Base-by-base conservation (phyloP, 2,329 filamentous ascomycete genomes). In the Verticillium zaregamsianum region DNA sequence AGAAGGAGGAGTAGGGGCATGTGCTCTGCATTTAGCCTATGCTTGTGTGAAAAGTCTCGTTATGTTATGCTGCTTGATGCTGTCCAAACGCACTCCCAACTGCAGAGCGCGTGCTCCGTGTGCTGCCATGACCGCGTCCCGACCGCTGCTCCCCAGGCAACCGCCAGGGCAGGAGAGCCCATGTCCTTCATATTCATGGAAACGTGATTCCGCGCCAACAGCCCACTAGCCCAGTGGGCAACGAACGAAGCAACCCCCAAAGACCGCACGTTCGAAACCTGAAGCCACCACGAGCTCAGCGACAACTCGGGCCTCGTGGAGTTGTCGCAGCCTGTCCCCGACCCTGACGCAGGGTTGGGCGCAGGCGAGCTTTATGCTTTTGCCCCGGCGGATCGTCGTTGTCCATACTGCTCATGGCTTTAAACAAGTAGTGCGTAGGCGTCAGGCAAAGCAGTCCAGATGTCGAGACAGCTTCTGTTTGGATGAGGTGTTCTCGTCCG, bases 1-100 rank as follows among this genome's bases (percentile, higher is more conserved):
- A 89, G 78, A 85, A 59, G n/a, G 58, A 54, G 40, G 39, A 32
- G 25, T 52, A 45, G 33, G n/a, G 17, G 8, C 14, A 7, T 35
- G 9, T 28, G 28, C 28, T 28, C 28, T 5, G 28, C 28, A 28
- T 28, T 6, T 28, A 28, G 0, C 6, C 28, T 28, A 28, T 28
- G 5, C 28, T 28, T 28, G 28, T 28, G 28, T 5, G 28, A 1
- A 28, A 6, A 28, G 1, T 28, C 28, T 28, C 28, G 28, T 28
- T 5, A 28, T 6, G 28, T 28, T 5, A 28, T 28, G 28, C 28
- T n/a, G n/a, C 28, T 28, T 28, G 28, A 28, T 5, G 28, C 28
- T 1, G 28, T 6, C 4, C 5, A 35, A 14, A 35, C 33, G 33
- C 33, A 14, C 33, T 28, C 28, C 9, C 33, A 7, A 1, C 33